Percentiles rank a stretch among this genome's conserved stretches.
These are phyloP conservation scores for Termitomyces sp. DNA, from an alignment of 768 basidiomycete species.

Conservation along the genomic window DNA sequence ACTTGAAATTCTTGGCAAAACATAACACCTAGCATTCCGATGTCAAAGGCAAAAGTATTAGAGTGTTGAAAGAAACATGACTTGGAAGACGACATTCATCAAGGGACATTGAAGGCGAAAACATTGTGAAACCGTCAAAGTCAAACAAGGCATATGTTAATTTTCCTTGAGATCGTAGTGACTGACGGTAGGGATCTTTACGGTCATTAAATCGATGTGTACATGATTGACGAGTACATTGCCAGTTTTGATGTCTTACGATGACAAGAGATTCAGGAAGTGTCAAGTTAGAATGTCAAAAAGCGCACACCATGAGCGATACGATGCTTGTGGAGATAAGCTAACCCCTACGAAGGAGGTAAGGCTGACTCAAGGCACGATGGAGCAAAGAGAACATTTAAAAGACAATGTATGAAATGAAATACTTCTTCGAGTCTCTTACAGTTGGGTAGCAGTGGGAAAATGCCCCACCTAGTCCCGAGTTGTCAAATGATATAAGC, in stretches of 20 bases:
- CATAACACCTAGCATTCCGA: no score
- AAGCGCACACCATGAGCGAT: no score
- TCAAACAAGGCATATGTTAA: no score
- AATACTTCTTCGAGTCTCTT: background rate
- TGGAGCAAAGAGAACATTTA: background rate
- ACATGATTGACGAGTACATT: no score
- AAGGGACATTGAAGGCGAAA: no score
- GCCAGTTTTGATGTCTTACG: conserved; percentile 13
- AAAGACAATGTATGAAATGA: no score
- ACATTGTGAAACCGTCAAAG: conserved; percentile 11
- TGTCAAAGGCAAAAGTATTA: no score
- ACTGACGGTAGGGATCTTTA: background rate
- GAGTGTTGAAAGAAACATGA: no score
- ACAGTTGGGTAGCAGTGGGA: background rate
- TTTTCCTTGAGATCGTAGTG: no score
- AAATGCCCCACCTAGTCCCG: conserved; percentile 2
- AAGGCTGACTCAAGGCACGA: background rate
- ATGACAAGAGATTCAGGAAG: background rate
- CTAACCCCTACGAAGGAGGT: conserved; percentile 9
- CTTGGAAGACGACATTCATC: no score
- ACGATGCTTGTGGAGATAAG: conserved; percentile 16
- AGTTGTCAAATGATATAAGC: background rate
- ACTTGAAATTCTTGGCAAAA: no score
- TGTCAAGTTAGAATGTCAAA: no score
- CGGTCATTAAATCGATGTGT: background rate